These are phyloP conservation scores for Atkinsonella texensis DNA, from an alignment of 2,329 filamentous ascomycete genomes.

Conservation along the genomic window DNA sequence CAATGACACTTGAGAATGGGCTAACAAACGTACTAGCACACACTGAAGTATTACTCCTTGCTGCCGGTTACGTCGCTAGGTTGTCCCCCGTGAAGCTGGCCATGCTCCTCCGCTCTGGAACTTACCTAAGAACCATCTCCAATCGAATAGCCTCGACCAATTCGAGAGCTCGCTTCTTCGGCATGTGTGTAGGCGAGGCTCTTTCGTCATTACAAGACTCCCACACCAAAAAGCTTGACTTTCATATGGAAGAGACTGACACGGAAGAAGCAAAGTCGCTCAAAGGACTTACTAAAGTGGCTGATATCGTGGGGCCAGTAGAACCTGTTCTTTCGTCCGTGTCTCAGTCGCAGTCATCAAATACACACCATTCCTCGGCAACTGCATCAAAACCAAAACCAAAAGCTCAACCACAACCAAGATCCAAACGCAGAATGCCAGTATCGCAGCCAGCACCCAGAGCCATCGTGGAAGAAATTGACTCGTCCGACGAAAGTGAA, in stretches of 20 bases:
- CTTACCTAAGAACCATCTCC: conserved; percentile 69
- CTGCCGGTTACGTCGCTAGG: conserved; percentile 64
- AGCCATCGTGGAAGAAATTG: conserved; percentile 54
- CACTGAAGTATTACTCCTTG: conserved; percentile 65
- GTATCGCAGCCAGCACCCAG: conserved; percentile 20
- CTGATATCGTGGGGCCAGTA: conserved; percentile 51
- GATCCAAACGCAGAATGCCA: conserved; percentile 17
- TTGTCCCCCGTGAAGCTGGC: conserved; percentile 52
- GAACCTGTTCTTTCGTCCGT: conserved; percentile 31
- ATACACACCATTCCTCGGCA: not conserved
- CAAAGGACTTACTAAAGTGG: conserved; percentile 48
- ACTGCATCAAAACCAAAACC: not conserved
- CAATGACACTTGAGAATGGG: not conserved
- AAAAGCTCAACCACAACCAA: conserved; percentile 12
- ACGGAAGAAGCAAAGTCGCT: conserved; percentile 66
- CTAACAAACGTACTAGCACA: conserved; percentile 47
- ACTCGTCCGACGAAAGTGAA: conserved; percentile 46
- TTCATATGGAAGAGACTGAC: conserved; percentile 69
- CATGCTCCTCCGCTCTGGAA: conserved; percentile 56
- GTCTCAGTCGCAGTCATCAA: not conserved
- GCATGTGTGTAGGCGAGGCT: conserved; percentile 75
- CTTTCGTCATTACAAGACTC: conserved; percentile 53
- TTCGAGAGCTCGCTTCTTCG: conserved; percentile 63
- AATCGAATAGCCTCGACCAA: conserved; percentile 75
- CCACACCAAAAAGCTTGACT: conserved; percentile 62